Evolutionary conservation across 305 asterid genomes (phyloP).

Genomic region (Fraxinus ornus): DNA sequence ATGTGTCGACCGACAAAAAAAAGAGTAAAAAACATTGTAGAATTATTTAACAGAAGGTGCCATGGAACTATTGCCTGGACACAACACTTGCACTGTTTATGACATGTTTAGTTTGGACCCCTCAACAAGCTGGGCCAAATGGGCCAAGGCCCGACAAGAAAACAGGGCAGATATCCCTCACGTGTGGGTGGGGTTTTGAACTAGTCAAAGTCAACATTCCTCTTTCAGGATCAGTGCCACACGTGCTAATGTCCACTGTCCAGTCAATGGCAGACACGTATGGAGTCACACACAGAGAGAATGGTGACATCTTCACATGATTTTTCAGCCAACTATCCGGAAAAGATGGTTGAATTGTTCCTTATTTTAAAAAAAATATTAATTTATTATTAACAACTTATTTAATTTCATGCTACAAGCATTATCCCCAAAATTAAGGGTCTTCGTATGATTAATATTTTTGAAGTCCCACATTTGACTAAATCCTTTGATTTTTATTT

Average conservation of each 20-base stretch:
- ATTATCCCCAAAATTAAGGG: background rate
- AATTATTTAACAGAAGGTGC: constrained; percentile 18
- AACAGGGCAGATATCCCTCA: constrained; percentile 41
- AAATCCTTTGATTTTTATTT: background rate
- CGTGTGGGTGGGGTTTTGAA: constrained; percentile 51
- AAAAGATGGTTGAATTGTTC: constrained; percentile 18
- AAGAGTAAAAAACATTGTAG: background rate
- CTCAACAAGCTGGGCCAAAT: constrained; percentile 29
- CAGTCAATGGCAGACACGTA: constrained; percentile 51
- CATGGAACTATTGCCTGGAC: constrained; percentile 22
- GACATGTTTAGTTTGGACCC: constrained; percentile 31
- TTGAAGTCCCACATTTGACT: background rate
- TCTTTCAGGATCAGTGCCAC: constrained; percentile 30
- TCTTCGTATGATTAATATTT: background rate
- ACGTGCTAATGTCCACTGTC: constrained; percentile 42
- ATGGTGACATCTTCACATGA: constrained; percentile 40
- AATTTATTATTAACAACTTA: background rate
- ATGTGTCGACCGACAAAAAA: background rate
- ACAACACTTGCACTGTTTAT: constrained; percentile 18
- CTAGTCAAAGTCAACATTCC: constrained; percentile 40
- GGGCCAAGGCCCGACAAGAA: constrained; percentile 47
- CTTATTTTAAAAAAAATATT: background rate
- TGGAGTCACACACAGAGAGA: constrained; percentile 21
- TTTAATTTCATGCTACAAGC: background rate
- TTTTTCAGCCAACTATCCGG: constrained; percentile 22